A percentile compares a stretch with the other conserved stretches of the same genome.
Conservation (phyloP, 2,329 filamentous ascomycete species). For the Mariannaea sp. region DNA sequence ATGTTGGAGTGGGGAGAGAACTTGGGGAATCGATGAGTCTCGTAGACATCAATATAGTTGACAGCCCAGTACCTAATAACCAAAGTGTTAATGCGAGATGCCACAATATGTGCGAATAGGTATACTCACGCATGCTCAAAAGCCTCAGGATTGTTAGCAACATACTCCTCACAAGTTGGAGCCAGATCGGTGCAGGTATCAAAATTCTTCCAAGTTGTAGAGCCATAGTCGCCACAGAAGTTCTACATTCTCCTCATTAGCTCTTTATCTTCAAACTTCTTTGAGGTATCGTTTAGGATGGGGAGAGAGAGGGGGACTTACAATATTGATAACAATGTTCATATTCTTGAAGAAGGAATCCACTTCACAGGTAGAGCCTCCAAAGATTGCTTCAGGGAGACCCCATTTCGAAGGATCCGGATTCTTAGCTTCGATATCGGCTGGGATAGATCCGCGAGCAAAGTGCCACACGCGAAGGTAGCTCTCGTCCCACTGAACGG, state of each 20-base stretch:
- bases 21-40: background rate
- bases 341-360: constrained; percentile 68
- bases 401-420: constrained; percentile 73
- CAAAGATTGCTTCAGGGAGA: constrained; percentile 70
- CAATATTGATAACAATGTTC: constrained; percentile 74
- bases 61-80: constrained; percentile 55
- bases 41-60: constrained; percentile 57
- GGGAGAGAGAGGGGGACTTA: no score
- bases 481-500: constrained; percentile 70
- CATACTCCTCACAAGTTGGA: constrained; percentile 52
- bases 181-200: constrained; percentile 49
- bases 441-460: constrained; percentile 65
- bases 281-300: no score
- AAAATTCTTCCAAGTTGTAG: constrained; percentile 47
- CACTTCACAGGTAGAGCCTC: constrained; percentile 67
- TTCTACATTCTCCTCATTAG: constrained; percentile 46
- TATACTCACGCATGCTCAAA: constrained; percentile 46
- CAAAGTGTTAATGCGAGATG: background rate
- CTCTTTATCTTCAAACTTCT: no score
- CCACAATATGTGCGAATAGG: background rate
- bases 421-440: constrained; percentile 61
- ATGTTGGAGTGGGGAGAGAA: background rate
- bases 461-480: constrained; percentile 81
- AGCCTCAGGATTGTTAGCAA: constrained; percentile 50
- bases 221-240: constrained; percentile 80